Conservation (phyloP, 305 asterid species). For the Andrographis paniculata region DNA sequence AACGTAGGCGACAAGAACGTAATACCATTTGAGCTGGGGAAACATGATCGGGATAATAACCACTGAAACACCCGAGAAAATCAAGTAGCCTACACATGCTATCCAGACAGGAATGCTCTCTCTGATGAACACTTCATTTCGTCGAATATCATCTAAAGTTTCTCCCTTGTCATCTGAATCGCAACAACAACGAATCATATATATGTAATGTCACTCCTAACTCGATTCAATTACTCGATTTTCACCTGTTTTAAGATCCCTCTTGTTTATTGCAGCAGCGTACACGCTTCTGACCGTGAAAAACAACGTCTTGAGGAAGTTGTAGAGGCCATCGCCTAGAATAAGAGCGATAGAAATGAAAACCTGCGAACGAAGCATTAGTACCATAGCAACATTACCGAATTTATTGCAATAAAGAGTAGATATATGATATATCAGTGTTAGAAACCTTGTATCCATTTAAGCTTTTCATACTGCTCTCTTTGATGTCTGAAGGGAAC, state of each 20-base stretch:
- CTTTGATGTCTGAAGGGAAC: conserved; percentile 40
- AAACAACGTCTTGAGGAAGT: conserved; percentile 35
- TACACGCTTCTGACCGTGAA: conserved; percentile 49
- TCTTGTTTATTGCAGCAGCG: conserved; percentile 37
- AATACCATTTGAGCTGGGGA: conserved; percentile 47
- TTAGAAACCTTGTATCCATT: conserved; percentile 39
- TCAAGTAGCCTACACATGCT: conserved; percentile 36
- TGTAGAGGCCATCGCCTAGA: conserved; percentile 38
- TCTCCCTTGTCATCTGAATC: conserved; percentile 39
- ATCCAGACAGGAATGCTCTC: conserved; percentile 39
- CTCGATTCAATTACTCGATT: too few relatives aligned
- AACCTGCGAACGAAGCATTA: conserved; percentile 22
- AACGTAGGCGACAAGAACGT: conserved; percentile 31
- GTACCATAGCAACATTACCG: neutral
- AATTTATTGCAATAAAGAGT: too few relatives aligned
- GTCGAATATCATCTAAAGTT: conserved; percentile 47
- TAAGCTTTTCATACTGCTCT: conserved; percentile 31
- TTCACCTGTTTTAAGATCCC: conserved; percentile 14
- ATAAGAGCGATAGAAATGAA: conserved; percentile 33
- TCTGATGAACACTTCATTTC: conserved; percentile 35
- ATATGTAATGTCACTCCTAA: too few relatives aligned
- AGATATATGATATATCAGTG: too few relatives aligned
- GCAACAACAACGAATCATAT: too few relatives aligned
- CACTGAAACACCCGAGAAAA: conserved; percentile 32
- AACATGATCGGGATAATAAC: conserved; percentile 38